Base-by-base conservation (phyloP, 352 stramenopile genomes). In the Globisporangium radiosum region DNA sequence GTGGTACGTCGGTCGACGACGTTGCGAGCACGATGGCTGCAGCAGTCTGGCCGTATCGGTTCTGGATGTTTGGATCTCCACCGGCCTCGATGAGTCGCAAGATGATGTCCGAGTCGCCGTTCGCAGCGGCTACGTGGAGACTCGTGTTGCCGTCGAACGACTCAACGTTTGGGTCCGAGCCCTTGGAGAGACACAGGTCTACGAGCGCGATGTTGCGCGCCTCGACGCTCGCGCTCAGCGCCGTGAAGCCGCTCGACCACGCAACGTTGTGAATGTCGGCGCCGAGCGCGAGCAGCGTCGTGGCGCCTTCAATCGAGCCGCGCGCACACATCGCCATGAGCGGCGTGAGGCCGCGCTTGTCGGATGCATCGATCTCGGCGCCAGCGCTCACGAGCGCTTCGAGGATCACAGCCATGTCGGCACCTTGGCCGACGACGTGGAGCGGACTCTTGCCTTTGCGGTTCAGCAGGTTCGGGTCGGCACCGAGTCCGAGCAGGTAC, bases 201-300 rank as follows among this genome's bases (percentile, higher is more conserved):
- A 91, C 82, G 5, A 94, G 62, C 13, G 86, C 64, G 33, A 72
- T 54, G 45, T 70, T 63, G 11, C 64, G 69, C 39, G 65, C 67
- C 1, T 66, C 56, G 0, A 90, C 76, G 8, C 74, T 71, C 66
- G 87, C 88, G 33, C 88, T 68, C 43, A 94, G 57, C 14, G 86
- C 71, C 7, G 82, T 86, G 55, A 75, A 92, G 0, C 86, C 84
- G 52, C 81, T 89, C 14, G 78, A 87, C 86, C 86, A 95, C 25
- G 84, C 84, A 7, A 87, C 66, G 7, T 64, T 61, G 54, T 71
- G 63, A 33, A 94, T 63, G 52, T 86, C 66, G 11, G 82, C 84
- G n/a, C 86, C 86, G 40, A 94, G 70, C 2, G 76, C 77, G 4
- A 95, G 57, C 7, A 95, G 60, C 9, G 80, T 91, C 14, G 80